Evolutionary conservation across 2,329 filamentous ascomycete genomes (phyloP).

Genomic region (Fusarium vanettenii): DNA sequence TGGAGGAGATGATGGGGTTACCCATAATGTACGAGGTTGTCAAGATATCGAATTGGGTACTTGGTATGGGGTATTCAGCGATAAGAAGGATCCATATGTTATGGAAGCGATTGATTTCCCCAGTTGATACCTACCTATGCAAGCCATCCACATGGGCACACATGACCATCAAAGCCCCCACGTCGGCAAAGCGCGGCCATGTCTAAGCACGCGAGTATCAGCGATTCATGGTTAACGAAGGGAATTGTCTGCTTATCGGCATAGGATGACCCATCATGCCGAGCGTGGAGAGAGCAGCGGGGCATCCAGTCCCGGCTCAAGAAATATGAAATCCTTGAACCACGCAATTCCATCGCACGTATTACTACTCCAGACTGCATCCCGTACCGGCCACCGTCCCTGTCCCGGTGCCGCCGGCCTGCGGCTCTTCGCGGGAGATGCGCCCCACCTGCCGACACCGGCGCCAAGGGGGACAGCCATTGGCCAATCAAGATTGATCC

Average conservation of each 20-base stretch:
- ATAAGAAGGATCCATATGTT: background rate
- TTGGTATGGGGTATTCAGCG: background rate
- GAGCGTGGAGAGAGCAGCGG: background rate
- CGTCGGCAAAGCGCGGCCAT: slow-evolving; percentile 43
- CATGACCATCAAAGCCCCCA: slow-evolving; percentile 37
- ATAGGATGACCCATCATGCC: background rate
- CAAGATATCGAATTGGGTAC: slow-evolving; percentile 3
- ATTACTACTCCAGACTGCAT: background rate
- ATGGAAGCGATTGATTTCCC: background rate
- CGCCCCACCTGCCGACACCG: slow-evolving; percentile 39
- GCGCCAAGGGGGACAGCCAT: slow-evolving; percentile 29
- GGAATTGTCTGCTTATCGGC: background rate
- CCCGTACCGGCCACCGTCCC: background rate
- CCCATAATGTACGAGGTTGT: background rate
- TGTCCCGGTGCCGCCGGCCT: slow-evolving; percentile 4
- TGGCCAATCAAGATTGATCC: slow-evolving; percentile 35
- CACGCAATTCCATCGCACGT: background rate
- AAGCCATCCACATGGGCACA: slow-evolving; percentile 16
- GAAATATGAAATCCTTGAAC: background rate
- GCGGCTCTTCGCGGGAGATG: slow-evolving; percentile 43
- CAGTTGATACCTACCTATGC: background rate
- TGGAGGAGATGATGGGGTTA: background rate
- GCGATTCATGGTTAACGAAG: background rate
- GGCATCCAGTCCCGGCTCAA: background rate
- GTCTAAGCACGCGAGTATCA: slow-evolving; percentile 13